Conservation (phyloP, 495 filamentous ascomycete genomes). For the Paragyromitra xinjiangensis region DNA sequence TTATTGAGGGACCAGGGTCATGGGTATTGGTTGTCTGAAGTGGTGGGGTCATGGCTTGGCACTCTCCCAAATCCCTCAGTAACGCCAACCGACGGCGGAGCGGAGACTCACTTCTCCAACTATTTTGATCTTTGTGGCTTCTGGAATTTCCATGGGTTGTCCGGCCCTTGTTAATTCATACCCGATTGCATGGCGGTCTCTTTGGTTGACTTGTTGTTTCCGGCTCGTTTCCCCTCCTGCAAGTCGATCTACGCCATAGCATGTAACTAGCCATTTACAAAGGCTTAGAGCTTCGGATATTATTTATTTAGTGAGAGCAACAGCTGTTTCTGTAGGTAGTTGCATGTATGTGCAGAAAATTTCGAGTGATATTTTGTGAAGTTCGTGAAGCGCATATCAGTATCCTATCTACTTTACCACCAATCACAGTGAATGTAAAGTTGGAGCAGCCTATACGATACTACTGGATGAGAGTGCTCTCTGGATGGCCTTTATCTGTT, state of each 20-base stretch:
- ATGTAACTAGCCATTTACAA: not conserved
- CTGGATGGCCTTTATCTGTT: not conserved
- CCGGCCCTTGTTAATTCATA: not conserved
- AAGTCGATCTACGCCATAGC: not conserved
- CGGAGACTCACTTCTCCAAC: not conserved
- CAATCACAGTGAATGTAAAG: no score
- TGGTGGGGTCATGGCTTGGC: slow-evolving; percentile 42
- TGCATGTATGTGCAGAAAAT: not conserved
- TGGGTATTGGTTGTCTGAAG: slow-evolving; percentile 11
- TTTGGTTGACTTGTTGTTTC: not conserved
- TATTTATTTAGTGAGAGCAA: no score
- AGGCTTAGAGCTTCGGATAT: not conserved
- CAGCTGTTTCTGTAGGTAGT: no score
- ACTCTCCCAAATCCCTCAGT: slow-evolving; percentile 29
- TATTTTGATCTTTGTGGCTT: not conserved
- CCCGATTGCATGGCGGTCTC: not conserved
- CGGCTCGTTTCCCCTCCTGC: not conserved
- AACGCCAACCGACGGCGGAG: not conserved
- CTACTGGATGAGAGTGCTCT: no score
- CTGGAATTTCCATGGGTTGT: not conserved
- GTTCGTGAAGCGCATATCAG: not conserved
- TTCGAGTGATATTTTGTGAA: slow-evolving; percentile 36
- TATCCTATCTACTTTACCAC: not conserved
- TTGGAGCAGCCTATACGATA: no score
- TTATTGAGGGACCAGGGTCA: slow-evolving; percentile 24